Percentiles rank a stretch among this genome's conserved stretches.
Evolutionary conservation across 1,284 basidiomycete species (phyloP).

Genomic region (Pascua guehoae): DNA sequence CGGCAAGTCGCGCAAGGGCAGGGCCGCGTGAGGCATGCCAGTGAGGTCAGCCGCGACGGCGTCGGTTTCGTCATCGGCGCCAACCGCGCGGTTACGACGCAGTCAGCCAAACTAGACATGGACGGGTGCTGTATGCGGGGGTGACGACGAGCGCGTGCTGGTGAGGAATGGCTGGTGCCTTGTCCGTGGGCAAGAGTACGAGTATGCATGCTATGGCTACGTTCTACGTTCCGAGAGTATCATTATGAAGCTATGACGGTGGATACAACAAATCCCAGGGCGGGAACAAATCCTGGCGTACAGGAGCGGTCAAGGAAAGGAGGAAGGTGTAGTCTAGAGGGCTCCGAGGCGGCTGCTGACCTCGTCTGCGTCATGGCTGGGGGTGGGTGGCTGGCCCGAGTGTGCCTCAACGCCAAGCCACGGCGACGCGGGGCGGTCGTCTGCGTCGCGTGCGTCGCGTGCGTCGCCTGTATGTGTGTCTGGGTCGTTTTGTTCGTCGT

Average conservation of each 20-base stretch:
- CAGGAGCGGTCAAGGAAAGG: no score
- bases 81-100: not conserved
- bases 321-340: no score
- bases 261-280: no score
- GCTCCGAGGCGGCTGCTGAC: no score
- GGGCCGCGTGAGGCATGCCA: no score
- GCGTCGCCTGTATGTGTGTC: not conserved
- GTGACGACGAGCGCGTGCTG: not conserved
- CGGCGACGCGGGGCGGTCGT: not conserved
- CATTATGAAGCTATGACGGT: no score
- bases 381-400: not conserved
- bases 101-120: not conserved
- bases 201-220: conserved; percentile 4
- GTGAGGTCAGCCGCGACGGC: not conserved
- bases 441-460: no score
- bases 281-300: no score
- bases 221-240: not conserved
- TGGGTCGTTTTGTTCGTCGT: conserved; percentile 1
- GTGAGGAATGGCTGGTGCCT: not conserved
- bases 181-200: not conserved
- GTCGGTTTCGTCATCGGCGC: conserved; percentile 1
- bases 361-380: no score
- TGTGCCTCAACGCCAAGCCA: not conserved
- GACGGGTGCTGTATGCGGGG: not conserved
- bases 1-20: not conserved